phyloP scores from a whole-genome alignment of 208 protist genomes.

The Trypanosoma caninum region DNA sequence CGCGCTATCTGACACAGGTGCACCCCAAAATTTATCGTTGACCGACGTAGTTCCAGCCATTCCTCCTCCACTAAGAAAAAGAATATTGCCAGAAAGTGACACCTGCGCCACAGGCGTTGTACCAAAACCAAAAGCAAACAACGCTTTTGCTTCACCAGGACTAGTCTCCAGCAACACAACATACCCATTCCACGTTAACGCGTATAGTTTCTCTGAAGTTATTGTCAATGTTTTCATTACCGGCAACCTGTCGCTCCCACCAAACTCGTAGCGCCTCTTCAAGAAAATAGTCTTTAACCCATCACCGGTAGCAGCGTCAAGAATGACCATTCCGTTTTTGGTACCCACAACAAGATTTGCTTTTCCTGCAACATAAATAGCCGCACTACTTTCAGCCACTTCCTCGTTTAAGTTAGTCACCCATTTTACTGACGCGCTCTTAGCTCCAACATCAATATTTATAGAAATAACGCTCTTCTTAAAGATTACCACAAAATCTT shows the following conservation, averaged over 20 bases:
- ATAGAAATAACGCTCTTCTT: constrained; percentile 2
- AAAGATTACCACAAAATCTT: constrained; percentile 18
- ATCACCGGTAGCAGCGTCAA: neutral
- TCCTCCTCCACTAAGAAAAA: constrained; percentile 5
- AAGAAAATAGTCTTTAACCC: constrained; percentile 17
- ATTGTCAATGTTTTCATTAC: constrained; percentile 5
- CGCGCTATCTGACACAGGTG: neutral
- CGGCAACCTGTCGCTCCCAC: constrained; percentile 5
- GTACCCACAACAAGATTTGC: constrained; percentile 20
- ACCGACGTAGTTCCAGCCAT: constrained; percentile 11
- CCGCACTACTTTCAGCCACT: neutral
- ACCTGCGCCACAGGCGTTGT: neutral
- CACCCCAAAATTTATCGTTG: constrained; percentile 7
- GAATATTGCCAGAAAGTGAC: neutral
- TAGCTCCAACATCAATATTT: neutral
- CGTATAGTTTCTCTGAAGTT: constrained; percentile 2
- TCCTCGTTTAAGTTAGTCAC: constrained; percentile 13
- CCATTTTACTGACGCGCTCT: constrained; percentile 2
- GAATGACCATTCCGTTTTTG: constrained; percentile 12
- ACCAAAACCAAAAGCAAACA: constrained; percentile 23
- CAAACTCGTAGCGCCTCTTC: neutral
- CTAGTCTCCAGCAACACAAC: neutral
- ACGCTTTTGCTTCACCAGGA: neutral
- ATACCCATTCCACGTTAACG: constrained; percentile 21
- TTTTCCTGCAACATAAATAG: neutral